These are phyloP conservation scores for Euphorbia schlechtendalii DNA, from an alignment of 441 rosid genomes.

Conservation along the genomic window DNA sequence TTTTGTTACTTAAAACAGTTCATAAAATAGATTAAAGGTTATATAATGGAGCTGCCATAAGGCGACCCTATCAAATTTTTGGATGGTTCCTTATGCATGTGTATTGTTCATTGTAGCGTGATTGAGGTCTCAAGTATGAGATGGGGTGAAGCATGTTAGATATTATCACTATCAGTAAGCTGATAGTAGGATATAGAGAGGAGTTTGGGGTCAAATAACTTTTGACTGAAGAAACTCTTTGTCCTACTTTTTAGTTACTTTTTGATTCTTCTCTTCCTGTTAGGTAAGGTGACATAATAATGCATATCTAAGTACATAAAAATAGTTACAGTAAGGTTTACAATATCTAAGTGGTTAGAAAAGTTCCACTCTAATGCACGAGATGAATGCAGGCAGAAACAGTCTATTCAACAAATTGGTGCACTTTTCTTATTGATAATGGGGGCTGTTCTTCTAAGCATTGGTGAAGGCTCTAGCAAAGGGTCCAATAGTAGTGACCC, in stretches of 20 bases:
- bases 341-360: background rate
- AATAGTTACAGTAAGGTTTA: background rate
- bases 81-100: background rate
- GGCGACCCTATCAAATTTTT: background rate
- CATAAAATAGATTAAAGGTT: background rate
- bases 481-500: slow-evolving; percentile 41
- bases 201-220: background rate
- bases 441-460: slow-evolving; percentile 86
- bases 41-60: background rate
- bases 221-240: background rate
- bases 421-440: slow-evolving; percentile 77
- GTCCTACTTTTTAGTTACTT: background rate
- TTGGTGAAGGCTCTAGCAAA: slow-evolving; percentile 91
- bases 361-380: slow-evolving; percentile 14
- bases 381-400: slow-evolving; percentile 64
- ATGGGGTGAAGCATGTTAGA: background rate
- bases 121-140: background rate
- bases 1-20: background rate
- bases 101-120: background rate
- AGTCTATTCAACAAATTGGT: slow-evolving; percentile 82
- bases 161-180: background rate
- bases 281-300: slow-evolving; percentile 2
- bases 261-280: background rate
- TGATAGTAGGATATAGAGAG: background rate
- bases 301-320: background rate